phyloP scores from a whole-genome alignment of 371 early-diverging fungal species.

The Cokeromyces recurvatus region DNA sequence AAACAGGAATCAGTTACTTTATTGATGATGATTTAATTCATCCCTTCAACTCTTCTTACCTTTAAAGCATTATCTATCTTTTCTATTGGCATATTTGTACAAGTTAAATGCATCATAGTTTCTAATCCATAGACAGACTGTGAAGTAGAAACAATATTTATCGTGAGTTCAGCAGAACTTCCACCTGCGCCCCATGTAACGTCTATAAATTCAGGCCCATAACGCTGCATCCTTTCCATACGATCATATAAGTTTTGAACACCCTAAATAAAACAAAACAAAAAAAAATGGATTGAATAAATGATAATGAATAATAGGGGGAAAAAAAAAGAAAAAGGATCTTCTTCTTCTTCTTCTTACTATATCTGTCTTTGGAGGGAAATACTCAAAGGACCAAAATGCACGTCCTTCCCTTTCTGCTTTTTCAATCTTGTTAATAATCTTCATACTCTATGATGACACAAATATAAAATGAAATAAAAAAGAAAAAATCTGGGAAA shows the following conservation, averaged over 20 bases:
- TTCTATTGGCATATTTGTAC: slow-evolving; percentile 91
- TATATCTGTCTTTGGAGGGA: neutral
- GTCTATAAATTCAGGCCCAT: slow-evolving; percentile 93
- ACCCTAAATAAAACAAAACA: slow-evolving; percentile 37
- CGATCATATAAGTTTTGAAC: slow-evolving; percentile 77
- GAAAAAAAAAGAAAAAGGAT: too few species aligned
- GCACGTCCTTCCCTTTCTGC: neutral
- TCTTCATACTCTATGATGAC: too few species aligned
- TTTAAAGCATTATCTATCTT: slow-evolving; percentile 81
- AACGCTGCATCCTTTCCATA: slow-evolving; percentile 85
- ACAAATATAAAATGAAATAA: neutral
- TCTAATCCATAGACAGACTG: slow-evolving; percentile 92
- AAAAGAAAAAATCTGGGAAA: too few species aligned
- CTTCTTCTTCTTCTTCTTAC: neutral
- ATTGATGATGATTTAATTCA: too few species aligned
- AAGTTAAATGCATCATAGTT: slow-evolving; percentile 96
- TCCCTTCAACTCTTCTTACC: slow-evolving; percentile 31
- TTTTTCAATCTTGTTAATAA: neutral
- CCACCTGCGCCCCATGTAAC: slow-evolving; percentile 98
- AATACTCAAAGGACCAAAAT: neutral
- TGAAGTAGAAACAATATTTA: slow-evolving; percentile 82
- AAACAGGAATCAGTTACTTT: too few species aligned
- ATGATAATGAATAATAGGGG: neutral
- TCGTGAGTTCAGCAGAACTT: slow-evolving; percentile 81
- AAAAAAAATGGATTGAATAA: neutral